Conservation (phyloP, 2,329 filamentous ascomycete species). For the Passalora sequoiae region DNA sequence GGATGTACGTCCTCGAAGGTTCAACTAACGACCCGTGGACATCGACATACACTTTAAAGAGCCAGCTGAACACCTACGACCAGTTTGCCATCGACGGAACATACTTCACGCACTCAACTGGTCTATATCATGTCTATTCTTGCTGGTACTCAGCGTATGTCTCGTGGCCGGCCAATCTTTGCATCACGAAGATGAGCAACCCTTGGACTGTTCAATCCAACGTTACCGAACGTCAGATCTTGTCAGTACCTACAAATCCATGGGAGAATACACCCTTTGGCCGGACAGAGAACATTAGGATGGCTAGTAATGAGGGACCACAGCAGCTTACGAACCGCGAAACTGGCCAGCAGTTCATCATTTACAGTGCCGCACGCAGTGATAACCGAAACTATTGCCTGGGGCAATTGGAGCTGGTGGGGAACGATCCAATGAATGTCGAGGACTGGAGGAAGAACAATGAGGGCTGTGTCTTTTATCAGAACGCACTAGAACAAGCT, state of each 20-base stretch:
- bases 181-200: conserved; percentile 47
- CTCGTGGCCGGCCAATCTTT: conserved; percentile 50
- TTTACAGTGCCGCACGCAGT: conserved; percentile 47
- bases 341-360: conserved; percentile 46
- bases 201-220: conserved; percentile 46
- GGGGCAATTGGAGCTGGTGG: conserved; percentile 47
- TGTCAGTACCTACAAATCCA: conserved; percentile 44
- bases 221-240: conserved; percentile 44
- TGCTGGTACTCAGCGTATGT: conserved; percentile 43
- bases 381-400: conserved; percentile 52
- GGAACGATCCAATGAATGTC: conserved; percentile 47
- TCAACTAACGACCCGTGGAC: conserved; percentile 43
- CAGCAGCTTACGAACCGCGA: conserved; percentile 46
- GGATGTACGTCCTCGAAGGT: conserved; percentile 49
- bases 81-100: conserved; percentile 53
- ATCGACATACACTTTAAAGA: conserved; percentile 42
- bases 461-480: conserved; percentile 46
- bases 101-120: conserved; percentile 44
- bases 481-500: conserved; percentile 41
- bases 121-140: conserved; percentile 40
- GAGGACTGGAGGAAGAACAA: conserved; percentile 47
- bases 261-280: conserved; percentile 52
- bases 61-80: conserved; percentile 47
- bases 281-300: conserved; percentile 42
- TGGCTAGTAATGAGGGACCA: conserved; percentile 48